Evolutionary conservation across 2,329 filamentous ascomycete genomes (phyloP), one percentile per base, ranked within the genome.

Genomic region (Blastomyces gilchristii): DNA sequence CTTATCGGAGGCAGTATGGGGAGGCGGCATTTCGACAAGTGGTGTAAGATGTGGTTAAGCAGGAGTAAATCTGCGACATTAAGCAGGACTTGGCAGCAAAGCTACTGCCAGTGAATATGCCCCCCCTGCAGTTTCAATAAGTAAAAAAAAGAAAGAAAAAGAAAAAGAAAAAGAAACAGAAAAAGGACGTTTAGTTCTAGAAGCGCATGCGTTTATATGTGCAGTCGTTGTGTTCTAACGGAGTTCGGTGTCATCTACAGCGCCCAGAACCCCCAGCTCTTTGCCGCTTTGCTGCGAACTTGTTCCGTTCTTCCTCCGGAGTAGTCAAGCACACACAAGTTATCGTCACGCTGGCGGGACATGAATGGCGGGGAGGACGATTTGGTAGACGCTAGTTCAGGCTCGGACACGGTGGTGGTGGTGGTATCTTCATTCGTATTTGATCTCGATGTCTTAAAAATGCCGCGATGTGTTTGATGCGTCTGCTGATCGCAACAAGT

Each of bases 1-100:
- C 79, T 92, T 91, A 80, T 90, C 87, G 80, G 88, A 82, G 73
- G 84, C 81, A 71, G 86, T 73, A 80, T 85, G 85, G 85, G 74
- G 75, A 62, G 78, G 72, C 68, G 80, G 79, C 80, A 82, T 82
- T 61, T 56, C 61, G 50, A 37, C 76, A 72, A 67, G 67, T 73
- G 69, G 67, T 67, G 73, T 67, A 67, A 67, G 67, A 43, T 60
- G 45, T 41, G 64, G 18, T 57, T 31, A 31, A 31, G 28, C 8
- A 57, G 8, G 18, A 57, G 53, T 34, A 22, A n/a, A 57, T 37
- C 28, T 57, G 63, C 67, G 58, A 67, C 68, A 58, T 71, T 75
- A 71, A 70, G 43, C 18, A n/a, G 43, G 45, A 50, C n/a, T 25
- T 49, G 25, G 47, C 16, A 60, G 31, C 18, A 31, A 41, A 56